Base-by-base conservation (phyloP, 257 asterid species). In the Schizonepeta tenuifolia region DNA sequence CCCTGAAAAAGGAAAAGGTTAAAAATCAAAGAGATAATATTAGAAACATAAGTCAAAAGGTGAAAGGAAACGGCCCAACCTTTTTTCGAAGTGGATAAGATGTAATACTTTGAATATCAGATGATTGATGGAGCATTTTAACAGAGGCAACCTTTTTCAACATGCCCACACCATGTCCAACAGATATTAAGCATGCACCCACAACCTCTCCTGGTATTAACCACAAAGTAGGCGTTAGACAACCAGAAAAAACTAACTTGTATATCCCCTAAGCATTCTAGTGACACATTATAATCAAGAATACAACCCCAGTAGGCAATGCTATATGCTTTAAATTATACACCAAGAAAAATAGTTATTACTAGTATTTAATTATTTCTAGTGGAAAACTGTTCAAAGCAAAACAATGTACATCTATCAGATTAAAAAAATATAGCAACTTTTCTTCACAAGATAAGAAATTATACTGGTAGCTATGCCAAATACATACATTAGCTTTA, bases 121-220 rank as follows among this genome's bases (percentile, higher is more conserved):
- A 73, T 69, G 90, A 71, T 77, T 89, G 97, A 80, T 90, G 90
- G 82, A 95, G 85, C 97, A 88, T 88, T 85, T 83, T 90, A 68
- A 86, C 90, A 68, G 98, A 95, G 80, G 98, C 81, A 78, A 88
- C 81, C 87, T 90, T 95, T 83, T 83, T 92, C 84, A 90, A 72
- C 54, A 80, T 66, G 86, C 83, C 78, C 40, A 85, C 65, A 56
- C 93, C 91, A 70, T 80, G 95, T 70, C 93, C 97, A 65, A 95
- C 86, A 7, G 96, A 80, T 71, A 95, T 86, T 47, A 96, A 92
- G 77, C 96, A 90, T 14, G 97, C 87, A 28, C 99, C 99, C 50
- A 92, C 93, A 75, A 95, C 96, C 89, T 95, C 98, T 35, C 98
- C 99, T 95, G 73, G 64, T 26, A 44, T 76, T 76, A 50, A 64